Evolutionary conservation across 371 early-diverging fungal genomes (phyloP), one percentile per base, ranked within the genome.

Genomic region (Mucor circinelloides): DNA sequence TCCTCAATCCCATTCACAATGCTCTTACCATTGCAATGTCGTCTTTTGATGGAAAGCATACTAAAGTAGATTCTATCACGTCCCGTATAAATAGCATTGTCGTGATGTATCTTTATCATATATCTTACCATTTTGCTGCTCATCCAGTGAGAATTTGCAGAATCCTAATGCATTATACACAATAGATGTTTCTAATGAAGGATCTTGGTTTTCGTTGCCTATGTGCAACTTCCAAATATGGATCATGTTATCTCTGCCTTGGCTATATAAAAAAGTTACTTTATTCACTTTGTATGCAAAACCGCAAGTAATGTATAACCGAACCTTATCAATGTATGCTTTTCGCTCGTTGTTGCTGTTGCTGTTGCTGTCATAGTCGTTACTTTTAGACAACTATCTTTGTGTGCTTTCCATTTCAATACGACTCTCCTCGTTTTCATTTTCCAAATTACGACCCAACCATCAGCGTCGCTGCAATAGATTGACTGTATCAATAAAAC

Each of bases 231-330:
- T 59, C 85, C 85, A 85, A 15, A 82, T 62, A 66, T 83, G 71
- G 25, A 85, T 76, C 42, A 42, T 61, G 64, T 82, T 77, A 69
- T 85, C 85, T 73, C 85, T 68, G 6, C 85, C 83, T 42, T 85
- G 83, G 61, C 85, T 85, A 64, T 40, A 34, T 27, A 28, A 40
- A 40, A 66, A 40, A 19, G 19, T 59, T 68, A 52, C 44, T 54
- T 66, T 34, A 59, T 36, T 36, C 36, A 8, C 36, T 25, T 48
- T 34, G 31, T 32, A 27, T 32, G 7, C 59, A 36, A 36, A 31
- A 63, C n/a, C 36, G 17, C 36, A 10, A 42, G 19, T 67, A 50
- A 25, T 50, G 50, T 50, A 23, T 50, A 25, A 23, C 23, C 38
- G 63, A 71, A 72, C 81, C 75, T 78, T 46, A 81, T 67, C 56